Percentiles rank a stretch among this genome's conserved stretches.
Evolutionary conservation across 2,329 filamentous ascomycete genomes (phyloP).

Genomic region (Penicillium hesseltinei): DNA sequence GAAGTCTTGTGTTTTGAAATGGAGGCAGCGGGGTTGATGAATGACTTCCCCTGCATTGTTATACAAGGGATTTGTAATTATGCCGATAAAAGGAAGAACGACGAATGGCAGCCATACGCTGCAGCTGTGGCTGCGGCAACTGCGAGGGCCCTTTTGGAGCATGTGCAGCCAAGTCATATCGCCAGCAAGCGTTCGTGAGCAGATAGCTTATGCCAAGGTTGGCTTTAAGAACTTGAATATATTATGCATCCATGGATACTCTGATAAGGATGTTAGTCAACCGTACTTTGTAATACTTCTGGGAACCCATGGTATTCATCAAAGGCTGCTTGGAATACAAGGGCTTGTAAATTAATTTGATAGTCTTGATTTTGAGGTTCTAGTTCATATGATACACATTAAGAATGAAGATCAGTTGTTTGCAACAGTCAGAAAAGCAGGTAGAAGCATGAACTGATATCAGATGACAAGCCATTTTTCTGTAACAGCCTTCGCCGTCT

Average conservation of each 20-base stretch:
- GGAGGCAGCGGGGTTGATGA: not conserved
- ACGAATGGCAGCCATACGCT: not conserved
- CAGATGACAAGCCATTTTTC: constrained; percentile 57
- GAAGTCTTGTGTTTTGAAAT: not conserved
- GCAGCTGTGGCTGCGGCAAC: not conserved
- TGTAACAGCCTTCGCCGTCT: constrained; percentile 60
- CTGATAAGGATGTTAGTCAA: not conserved
- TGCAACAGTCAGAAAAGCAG: not conserved
- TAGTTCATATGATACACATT: constrained; percentile 1
- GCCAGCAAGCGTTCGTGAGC: no score
- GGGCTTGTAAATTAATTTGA: no score
- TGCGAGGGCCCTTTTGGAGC: not conserved
- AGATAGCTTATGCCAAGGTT: no score
- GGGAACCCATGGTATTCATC: no score
- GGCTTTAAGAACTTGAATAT: not conserved
- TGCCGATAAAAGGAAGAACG: not conserved
- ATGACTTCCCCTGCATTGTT: not conserved
- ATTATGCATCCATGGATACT: not conserved
- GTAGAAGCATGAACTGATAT: constrained; percentile 5
- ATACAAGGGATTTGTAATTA: not conserved
- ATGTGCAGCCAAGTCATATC: not conserved
- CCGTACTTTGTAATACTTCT: no score
- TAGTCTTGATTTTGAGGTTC: not conserved
- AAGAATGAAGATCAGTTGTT: not conserved
- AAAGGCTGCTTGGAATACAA: no score